Evolutionary conservation across 345 rosid genomes (phyloP).

Genomic region (Eucalyptus sp.): DNA sequence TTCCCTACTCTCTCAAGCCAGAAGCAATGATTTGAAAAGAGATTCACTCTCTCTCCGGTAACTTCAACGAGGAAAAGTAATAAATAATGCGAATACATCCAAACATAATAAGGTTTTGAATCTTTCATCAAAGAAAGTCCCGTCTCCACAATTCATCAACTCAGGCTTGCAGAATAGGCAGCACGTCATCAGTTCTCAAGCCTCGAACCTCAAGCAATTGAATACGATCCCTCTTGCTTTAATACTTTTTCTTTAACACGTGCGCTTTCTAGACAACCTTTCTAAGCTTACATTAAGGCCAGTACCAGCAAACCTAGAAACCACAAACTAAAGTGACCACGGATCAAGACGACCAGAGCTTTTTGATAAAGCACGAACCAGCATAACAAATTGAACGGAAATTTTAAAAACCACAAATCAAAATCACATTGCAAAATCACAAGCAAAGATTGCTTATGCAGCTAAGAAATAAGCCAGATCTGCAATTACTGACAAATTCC

Average conservation of each 20-base stretch:
- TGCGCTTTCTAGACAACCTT: background rate
- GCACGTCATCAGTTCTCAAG: background rate
- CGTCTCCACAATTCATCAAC: background rate
- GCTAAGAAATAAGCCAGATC: background rate
- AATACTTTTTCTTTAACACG: background rate
- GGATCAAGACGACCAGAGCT: background rate
- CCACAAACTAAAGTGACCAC: background rate
- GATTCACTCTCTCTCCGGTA: background rate
- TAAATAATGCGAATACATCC: background rate
- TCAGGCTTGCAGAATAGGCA: background rate
- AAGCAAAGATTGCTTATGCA: background rate
- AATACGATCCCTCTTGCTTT: background rate
- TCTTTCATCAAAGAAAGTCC: background rate
- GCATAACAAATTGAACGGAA: background rate
- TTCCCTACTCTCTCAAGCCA: background rate
- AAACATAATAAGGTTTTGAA: background rate
- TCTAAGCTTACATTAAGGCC: background rate
- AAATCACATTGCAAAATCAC: background rate
- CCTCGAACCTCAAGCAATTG: background rate
- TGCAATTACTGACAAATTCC: background rate
- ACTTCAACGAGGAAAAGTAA: background rate
- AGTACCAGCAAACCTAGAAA: background rate
- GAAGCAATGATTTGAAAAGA: background rate
- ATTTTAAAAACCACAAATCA: background rate
- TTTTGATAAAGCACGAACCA: background rate